These are phyloP conservation scores for Linnemannia zychae DNA, from an alignment of 192 early-diverging fungal species.

Conservation along the genomic window DNA sequence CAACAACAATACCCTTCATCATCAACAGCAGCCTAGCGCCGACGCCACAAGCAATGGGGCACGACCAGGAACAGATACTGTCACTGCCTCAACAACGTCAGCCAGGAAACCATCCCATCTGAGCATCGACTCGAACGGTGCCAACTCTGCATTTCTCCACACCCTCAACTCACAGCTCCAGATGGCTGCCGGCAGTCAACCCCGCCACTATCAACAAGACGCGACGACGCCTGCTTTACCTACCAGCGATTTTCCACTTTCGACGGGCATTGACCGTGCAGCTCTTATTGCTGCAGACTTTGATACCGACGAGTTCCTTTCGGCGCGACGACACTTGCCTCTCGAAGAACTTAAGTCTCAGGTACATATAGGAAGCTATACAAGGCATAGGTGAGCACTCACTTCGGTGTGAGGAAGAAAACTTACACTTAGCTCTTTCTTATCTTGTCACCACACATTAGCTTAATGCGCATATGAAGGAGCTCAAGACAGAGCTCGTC, in stretches of 20 bases:
- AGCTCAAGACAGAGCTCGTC: conserved; percentile 79
- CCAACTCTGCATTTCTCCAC: conserved; percentile 45
- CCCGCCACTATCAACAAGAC: conserved; percentile 13
- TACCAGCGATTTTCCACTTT: conserved; percentile 36
- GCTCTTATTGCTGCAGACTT: conserved; percentile 63
- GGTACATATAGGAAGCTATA: conserved; percentile 23
- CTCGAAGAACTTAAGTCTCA: conserved; percentile 73
- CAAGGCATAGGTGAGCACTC: no score
- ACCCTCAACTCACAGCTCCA: conserved; percentile 49
- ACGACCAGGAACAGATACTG: conserved; percentile 11
- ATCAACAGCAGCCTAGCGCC: background rate
- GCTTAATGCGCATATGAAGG: conserved; percentile 66
- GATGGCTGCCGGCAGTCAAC: conserved; percentile 30
- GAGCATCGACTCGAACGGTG: conserved; percentile 36
- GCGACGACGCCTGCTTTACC: background rate
- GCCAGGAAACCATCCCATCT: conserved; percentile 41
- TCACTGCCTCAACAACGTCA: background rate
- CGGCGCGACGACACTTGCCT: conserved; percentile 74
- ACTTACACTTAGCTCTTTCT: background rate
- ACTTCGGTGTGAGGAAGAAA: no score
- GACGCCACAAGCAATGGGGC: background rate
- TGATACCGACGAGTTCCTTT: conserved; percentile 72
- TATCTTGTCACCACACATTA: conserved; percentile 36
- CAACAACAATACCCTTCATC: background rate
- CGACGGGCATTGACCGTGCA: conserved; percentile 58